phyloP scores from a whole-genome alignment of 495 filamentous ascomycete species.

The Lasiosphaeria miniovina region DNA sequence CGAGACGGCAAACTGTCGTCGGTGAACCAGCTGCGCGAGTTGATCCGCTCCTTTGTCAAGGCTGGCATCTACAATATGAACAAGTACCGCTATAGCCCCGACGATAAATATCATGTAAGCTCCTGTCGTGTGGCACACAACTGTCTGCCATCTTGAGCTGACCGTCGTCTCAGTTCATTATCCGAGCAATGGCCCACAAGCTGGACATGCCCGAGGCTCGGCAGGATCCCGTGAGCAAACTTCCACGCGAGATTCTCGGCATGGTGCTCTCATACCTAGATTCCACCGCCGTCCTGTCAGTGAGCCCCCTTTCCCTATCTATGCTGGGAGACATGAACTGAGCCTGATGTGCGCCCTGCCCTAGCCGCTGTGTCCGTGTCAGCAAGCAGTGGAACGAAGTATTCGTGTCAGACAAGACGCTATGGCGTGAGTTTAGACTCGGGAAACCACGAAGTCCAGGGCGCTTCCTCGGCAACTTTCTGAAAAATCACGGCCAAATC shows the following conservation, averaged over 20 bases:
- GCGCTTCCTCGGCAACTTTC: conserved; percentile 14
- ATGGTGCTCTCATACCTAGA: conserved; percentile 23
- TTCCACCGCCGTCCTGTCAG: conserved; percentile 18
- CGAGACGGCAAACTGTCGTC: conserved; percentile 6
- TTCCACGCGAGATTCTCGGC: conserved; percentile 23
- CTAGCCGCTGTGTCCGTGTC: conserved; percentile 21
- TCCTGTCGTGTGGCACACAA: background rate
- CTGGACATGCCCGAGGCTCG: conserved; percentile 14
- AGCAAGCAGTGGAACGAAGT: conserved; percentile 22
- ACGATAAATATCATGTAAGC: conserved; percentile 20
- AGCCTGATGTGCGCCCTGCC: too few species aligned
- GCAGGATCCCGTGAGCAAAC: conserved; percentile 22
- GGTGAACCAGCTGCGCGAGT: conserved; percentile 4
- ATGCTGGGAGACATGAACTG: background rate
- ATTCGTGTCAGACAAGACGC: conserved; percentile 12
- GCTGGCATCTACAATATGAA: conserved; percentile 15
- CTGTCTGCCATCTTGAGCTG: background rate
- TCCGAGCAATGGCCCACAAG: conserved; percentile 23
- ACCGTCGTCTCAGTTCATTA: conserved; percentile 11
- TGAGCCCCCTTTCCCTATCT: background rate
- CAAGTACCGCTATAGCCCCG: conserved; percentile 7
- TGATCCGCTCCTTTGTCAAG: conserved; percentile 18
- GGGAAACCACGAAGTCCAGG: conserved; percentile 15
- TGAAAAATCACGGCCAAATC: conserved; percentile 15
- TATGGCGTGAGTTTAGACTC: conserved; percentile 22